Percentiles rank a stretch among this genome's conserved stretches.
These are phyloP conservation scores for Berberis thunbergii DNA, from an alignment of 164 flowering plant species.

Conservation along the genomic window DNA sequence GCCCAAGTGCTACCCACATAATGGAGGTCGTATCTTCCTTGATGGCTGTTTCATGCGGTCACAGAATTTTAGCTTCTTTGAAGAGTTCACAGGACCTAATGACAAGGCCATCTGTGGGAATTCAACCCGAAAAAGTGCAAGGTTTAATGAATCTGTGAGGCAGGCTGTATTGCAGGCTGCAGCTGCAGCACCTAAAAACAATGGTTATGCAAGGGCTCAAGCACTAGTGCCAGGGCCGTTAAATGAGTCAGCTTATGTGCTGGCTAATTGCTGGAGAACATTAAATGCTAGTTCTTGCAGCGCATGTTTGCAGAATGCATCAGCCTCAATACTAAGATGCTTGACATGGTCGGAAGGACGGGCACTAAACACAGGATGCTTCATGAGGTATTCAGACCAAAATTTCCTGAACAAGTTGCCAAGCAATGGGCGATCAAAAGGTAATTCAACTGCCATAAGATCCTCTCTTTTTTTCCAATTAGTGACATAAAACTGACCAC, in stretches of 20 bases:
- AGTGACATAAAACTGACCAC: no score
- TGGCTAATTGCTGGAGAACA: slow-evolving; percentile 77
- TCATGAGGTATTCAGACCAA: slow-evolving; percentile 72
- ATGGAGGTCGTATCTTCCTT: slow-evolving; percentile 51
- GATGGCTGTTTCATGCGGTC: slow-evolving; percentile 81
- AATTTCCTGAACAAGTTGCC: slow-evolving; percentile 56
- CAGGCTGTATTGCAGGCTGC: slow-evolving; percentile 42
- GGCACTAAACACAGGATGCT: slow-evolving; percentile 78
- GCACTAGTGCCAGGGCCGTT: slow-evolving; percentile 24
- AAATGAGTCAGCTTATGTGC: slow-evolving; percentile 57
- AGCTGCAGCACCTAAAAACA: slow-evolving; percentile 32
- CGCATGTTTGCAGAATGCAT: slow-evolving; percentile 64
- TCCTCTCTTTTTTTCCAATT: no score
- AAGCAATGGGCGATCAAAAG: slow-evolving; percentile 31
- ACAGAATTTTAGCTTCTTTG: slow-evolving; percentile 55
- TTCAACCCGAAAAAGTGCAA: slow-evolving; percentile 20
- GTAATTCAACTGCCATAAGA: slow-evolving; percentile 16
- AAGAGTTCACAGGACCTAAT: slow-evolving; percentile 45
- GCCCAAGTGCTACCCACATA: slow-evolving; percentile 61
- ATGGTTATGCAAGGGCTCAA: slow-evolving; percentile 37
- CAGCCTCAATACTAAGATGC: slow-evolving; percentile 45
- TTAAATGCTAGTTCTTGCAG: slow-evolving; percentile 47
- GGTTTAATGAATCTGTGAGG: slow-evolving; percentile 36
- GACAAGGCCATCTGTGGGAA: slow-evolving; percentile 59
- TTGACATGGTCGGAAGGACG: slow-evolving; percentile 84